Evolutionary conservation across 257 asterid species (phyloP).

Genomic region (Solanum etuberosum): DNA sequence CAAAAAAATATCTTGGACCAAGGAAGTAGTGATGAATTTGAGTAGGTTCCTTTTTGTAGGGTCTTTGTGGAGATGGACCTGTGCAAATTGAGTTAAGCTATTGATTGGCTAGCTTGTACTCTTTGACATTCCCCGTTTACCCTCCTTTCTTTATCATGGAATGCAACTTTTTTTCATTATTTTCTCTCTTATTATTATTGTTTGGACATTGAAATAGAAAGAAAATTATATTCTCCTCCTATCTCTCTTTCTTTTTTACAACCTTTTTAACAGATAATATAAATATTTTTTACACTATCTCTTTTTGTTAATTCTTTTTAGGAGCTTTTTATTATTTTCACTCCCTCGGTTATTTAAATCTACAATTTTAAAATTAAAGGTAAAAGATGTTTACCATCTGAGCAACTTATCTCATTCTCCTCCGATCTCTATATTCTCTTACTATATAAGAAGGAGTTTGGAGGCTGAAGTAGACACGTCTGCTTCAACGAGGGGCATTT

Average conservation of each 20-base stretch:
- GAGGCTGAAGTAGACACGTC: background rate
- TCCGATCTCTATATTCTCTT: background rate
- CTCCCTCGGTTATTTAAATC: background rate
- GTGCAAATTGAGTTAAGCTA: background rate
- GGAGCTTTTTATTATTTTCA: background rate
- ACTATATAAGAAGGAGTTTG: background rate
- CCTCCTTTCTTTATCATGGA: background rate
- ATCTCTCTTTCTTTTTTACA: background rate
- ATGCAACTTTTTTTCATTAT: background rate
- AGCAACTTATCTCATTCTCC: background rate
- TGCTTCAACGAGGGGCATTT: no score
- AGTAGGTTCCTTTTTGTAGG: conserved; percentile 22
- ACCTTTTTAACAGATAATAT: accelerated
- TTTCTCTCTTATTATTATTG: background rate
- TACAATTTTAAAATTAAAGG: background rate
- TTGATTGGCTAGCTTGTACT: background rate
- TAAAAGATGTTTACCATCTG: no score
- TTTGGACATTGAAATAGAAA: background rate
- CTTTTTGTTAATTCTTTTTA: background rate
- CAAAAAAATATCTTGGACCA: accelerated
- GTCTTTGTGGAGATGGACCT: conserved; percentile 5
- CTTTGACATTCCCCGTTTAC: background rate
- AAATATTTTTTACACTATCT: background rate
- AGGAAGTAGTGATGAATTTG: background rate
- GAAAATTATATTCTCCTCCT: background rate